phyloP scores from a whole-genome alignment of 805 yeast species.

The Sugiyamaella valdiviana region DNA sequence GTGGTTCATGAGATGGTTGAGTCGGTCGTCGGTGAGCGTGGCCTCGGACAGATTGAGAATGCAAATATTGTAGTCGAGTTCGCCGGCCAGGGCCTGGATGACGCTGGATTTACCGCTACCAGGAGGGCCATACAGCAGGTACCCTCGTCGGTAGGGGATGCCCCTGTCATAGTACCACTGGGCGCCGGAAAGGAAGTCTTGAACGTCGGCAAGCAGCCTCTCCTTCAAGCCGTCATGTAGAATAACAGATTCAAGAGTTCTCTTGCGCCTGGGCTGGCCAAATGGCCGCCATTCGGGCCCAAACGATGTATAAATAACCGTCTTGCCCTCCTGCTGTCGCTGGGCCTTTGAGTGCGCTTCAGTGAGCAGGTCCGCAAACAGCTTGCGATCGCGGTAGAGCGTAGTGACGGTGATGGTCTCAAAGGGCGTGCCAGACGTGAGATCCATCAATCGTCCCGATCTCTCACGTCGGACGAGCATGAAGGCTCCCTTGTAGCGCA shows the following conservation, averaged over 20 bases:
- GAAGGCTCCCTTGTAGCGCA: constrained; percentile 78
- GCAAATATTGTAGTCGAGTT: constrained; percentile 91
- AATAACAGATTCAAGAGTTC: constrained; percentile 79
- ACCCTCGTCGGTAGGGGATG: constrained; percentile 96
- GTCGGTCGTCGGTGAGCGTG: constrained; percentile 87
- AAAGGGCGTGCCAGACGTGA: constrained; percentile 87
- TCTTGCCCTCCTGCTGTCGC: constrained; percentile 81
- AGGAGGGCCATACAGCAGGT: constrained; percentile 92
- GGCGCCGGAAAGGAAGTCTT: constrained; percentile 72
- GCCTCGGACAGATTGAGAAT: constrained; percentile 85
- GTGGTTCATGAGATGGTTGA: constrained; percentile 93
- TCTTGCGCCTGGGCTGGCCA: constrained; percentile 88
- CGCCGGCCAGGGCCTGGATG: constrained; percentile 95
- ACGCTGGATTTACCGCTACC: constrained; percentile 96
- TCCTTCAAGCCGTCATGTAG: constrained; percentile 72
- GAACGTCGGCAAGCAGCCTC: constrained; percentile 59
- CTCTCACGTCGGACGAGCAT: constrained; percentile 86
- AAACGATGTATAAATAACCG: constrained; percentile 89
- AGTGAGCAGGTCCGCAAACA: constrained; percentile 62
- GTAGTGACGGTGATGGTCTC: constrained; percentile 96
- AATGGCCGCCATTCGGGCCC: constrained; percentile 99
- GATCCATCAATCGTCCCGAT: constrained; percentile 79
- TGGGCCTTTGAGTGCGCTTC: constrained; percentile 86
- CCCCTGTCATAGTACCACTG: constrained; percentile 94
- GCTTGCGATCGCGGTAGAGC: constrained; percentile 66